Percentiles rank a stretch among this genome's conserved stretches.
Conservation (phyloP, 169 alveolate species). For the Babesia bigemina region DNA sequence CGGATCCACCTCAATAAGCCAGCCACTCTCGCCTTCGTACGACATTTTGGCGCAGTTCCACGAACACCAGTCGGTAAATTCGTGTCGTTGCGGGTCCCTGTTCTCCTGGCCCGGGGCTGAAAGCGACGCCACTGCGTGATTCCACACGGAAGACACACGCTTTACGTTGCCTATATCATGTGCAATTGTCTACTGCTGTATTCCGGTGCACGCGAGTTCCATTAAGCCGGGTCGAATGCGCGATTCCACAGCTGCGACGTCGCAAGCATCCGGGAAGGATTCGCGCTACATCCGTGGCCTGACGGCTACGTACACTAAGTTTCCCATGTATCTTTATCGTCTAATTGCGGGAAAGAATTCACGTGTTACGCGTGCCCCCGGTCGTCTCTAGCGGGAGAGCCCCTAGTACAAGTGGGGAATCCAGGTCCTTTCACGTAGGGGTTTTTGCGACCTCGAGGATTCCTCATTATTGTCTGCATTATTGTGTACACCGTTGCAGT, state of each 20-base stretch:
- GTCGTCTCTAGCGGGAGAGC: background rate
- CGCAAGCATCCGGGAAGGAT: background rate
- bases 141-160: background rate
- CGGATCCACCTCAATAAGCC: slow-evolving; percentile 38
- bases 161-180: background rate
- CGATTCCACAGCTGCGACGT: slow-evolving; percentile 16
- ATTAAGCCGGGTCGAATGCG: background rate
- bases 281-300: slow-evolving; percentile 4
- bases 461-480: too few species aligned
- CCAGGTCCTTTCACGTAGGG: background rate
- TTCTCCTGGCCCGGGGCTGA: background rate
- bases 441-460: too few species aligned
- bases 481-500: too few species aligned
- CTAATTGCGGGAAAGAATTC: background rate
- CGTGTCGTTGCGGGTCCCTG: background rate
- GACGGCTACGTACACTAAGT: background rate
- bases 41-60: background rate
- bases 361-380: background rate
- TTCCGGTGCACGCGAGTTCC: background rate
- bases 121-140: background rate
- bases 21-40: slow-evolving; percentile 24
- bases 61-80: background rate
- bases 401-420: slow-evolving; percentile 4
- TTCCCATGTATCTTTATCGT: too few species aligned
- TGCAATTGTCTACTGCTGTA: background rate